Percentiles rank a stretch among this genome's conserved stretches.
phyloP scores from a whole-genome alignment of 768 basidiomycete species.

The Trametes elegans region DNA sequence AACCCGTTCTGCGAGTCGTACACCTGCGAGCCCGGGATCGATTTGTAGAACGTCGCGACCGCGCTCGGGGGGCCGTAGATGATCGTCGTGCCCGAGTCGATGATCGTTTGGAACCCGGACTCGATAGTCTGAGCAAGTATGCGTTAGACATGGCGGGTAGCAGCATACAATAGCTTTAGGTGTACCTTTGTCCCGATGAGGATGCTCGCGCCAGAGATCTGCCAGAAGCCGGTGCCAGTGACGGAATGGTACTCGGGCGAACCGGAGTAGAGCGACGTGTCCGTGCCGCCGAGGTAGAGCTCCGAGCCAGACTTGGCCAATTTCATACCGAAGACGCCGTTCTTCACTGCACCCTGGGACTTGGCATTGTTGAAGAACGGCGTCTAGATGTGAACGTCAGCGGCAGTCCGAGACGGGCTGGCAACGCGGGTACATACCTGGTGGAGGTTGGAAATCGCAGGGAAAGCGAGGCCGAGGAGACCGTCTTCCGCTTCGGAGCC shows the following conservation, averaged over 20 bases:
- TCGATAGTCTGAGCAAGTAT: no score
- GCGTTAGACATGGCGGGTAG: no score
- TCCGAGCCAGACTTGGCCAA: slow-evolving; percentile 26
- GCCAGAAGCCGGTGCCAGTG: slow-evolving; percentile 29
- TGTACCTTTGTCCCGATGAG: slow-evolving; percentile 9
- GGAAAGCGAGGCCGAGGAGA: slow-evolving; percentile 27
- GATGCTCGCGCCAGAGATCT: slow-evolving; percentile 19
- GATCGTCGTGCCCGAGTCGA: slow-evolving; percentile 31
- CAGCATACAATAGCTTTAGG: no score
- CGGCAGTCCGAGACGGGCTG: background rate
- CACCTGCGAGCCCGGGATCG: slow-evolving; percentile 17
- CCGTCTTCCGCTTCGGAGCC: slow-evolving; percentile 18
- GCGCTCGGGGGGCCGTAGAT: slow-evolving; percentile 23
- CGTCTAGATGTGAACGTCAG: background rate
- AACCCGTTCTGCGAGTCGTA: slow-evolving; percentile 16
- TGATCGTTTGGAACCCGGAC: slow-evolving; percentile 20
- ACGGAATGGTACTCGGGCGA: slow-evolving; percentile 29
- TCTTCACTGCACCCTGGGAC: slow-evolving; percentile 18
- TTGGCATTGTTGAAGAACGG: slow-evolving; percentile 26
- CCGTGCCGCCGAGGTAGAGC: slow-evolving; percentile 38
- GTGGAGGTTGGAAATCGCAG: slow-evolving; percentile 18
- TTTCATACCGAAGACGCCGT: slow-evolving; percentile 30
- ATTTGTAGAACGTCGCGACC: slow-evolving; percentile 22
- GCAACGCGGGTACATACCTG: background rate
- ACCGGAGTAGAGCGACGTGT: slow-evolving; percentile 34